phyloP scores from a whole-genome alignment of 2,329 filamentous ascomycete species.

The Cladosporium halotolerans region DNA sequence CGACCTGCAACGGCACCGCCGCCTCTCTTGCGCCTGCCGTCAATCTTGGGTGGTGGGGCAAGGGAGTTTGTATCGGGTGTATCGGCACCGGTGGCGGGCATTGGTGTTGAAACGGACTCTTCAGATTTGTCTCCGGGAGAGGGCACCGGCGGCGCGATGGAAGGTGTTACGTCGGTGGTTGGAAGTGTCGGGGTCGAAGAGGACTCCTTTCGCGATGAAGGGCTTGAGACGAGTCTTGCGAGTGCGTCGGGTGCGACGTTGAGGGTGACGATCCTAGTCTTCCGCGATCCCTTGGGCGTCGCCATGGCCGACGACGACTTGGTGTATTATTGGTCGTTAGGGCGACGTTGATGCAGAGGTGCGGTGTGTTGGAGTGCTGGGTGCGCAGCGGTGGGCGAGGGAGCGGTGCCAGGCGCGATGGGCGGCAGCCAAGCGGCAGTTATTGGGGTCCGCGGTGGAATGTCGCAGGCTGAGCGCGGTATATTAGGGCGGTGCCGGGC shows the following conservation, averaged over 20 bases:
- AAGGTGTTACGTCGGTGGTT: neutral
- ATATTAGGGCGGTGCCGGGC: slow-evolving; percentile 1
- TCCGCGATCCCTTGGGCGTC: slow-evolving; percentile 9
- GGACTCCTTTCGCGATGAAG: slow-evolving; percentile 7
- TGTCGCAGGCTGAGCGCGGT: slow-evolving; percentile 5
- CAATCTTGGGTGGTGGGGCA: slow-evolving; percentile 38
- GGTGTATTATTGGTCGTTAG: neutral
- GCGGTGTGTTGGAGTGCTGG: neutral
- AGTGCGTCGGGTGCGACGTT: slow-evolving; percentile 8
- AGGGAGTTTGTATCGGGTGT: slow-evolving; percentile 34
- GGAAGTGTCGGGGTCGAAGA: neutral
- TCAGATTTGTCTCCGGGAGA: slow-evolving; percentile 30
- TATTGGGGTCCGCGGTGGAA: slow-evolving; percentile 7
- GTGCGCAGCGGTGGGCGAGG: too few relatives aligned
- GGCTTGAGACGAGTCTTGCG: neutral
- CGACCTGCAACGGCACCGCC: slow-evolving; percentile 28
- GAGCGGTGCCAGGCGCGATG: neutral
- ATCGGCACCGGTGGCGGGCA: slow-evolving; percentile 28
- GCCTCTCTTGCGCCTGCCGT: slow-evolving; percentile 63
- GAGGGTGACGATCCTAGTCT: slow-evolving; percentile 11
- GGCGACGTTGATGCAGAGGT: neutral
- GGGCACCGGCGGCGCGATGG: slow-evolving; percentile 7
- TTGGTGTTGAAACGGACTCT: slow-evolving; percentile 37
- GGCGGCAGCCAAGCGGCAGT: neutral
- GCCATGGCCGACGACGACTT: slow-evolving; percentile 6